Conservation (phyloP, 1,139 yeast species). For the Nakaseomyces kungkrabaensis region DNA sequence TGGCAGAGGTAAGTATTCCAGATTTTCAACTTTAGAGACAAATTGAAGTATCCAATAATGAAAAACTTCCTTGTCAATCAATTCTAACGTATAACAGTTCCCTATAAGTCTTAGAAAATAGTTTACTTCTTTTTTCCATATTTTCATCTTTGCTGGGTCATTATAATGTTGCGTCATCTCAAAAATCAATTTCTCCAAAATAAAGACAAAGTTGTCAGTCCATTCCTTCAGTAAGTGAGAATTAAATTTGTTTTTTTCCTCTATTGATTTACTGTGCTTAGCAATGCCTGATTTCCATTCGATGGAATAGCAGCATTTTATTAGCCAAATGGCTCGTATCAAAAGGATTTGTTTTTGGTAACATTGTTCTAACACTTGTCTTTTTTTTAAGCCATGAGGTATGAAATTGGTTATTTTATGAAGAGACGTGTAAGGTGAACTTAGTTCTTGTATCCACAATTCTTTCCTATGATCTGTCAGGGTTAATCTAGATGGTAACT, state of each 20-base stretch:
- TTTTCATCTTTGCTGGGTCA: slow-evolving; percentile 23
- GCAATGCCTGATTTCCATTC: slow-evolving; percentile 63
- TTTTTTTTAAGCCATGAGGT: slow-evolving; percentile 86
- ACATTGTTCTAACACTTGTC: slow-evolving; percentile 62
- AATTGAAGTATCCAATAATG: slow-evolving; percentile 53
- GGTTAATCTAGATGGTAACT: slow-evolving; percentile 50
- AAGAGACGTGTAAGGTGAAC: slow-evolving; percentile 56
- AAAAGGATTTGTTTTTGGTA: slow-evolving; percentile 59
- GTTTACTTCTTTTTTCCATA: slow-evolving; percentile 45
- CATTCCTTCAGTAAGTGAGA: slow-evolving; percentile 72
- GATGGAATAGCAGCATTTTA: slow-evolving; percentile 74
- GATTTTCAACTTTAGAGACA: slow-evolving; percentile 39
- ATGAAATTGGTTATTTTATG: slow-evolving; percentile 61
- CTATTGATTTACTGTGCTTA: slow-evolving; percentile 31
- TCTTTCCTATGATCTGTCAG: slow-evolving; percentile 78
- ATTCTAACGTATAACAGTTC: slow-evolving; percentile 55
- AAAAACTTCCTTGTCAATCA: slow-evolving; percentile 54
- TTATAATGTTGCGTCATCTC: slow-evolving; percentile 26
- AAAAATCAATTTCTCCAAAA: slow-evolving; percentile 23
- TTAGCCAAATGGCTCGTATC: slow-evolving; percentile 78
- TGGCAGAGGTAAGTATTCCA: slow-evolving; percentile 41
- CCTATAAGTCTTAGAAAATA: slow-evolving; percentile 53
- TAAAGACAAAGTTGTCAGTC: slow-evolving; percentile 42
- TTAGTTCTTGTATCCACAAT: slow-evolving; percentile 73
- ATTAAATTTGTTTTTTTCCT: slow-evolving; percentile 32